Conservation (phyloP, 371 early-diverging fungal species). For the Mucor circinelloides region DNA sequence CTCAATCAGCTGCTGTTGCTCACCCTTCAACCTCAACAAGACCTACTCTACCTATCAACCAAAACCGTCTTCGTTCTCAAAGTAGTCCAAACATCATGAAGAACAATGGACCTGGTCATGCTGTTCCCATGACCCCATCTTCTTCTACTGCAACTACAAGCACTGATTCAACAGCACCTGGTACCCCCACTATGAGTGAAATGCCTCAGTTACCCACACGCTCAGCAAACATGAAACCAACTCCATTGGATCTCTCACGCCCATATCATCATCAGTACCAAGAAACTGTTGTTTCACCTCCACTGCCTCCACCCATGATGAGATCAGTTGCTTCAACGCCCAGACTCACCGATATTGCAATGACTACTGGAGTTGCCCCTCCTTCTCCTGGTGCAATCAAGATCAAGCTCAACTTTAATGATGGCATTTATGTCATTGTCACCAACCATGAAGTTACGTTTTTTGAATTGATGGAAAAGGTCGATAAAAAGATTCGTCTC, state of each 20-base stretch:
- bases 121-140: background rate
- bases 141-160: background rate
- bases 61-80: constrained; percentile 62
- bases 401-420: constrained; percentile 82
- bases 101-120: constrained; percentile 3
- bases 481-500: constrained; percentile 85
- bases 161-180: background rate
- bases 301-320: constrained; percentile 19
- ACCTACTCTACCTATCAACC: constrained; percentile 23
- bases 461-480: constrained; percentile 72
- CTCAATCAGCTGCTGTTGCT: constrained; percentile 40
- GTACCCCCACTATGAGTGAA: background rate
- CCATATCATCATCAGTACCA: constrained; percentile 5
- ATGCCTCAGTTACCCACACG: constrained; percentile 9
- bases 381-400: constrained; percentile 53
- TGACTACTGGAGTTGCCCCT: constrained; percentile 16
- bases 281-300: background rate
- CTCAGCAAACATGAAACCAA: background rate
- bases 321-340: constrained; percentile 39
- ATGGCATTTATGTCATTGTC: constrained; percentile 84
- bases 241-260: constrained; percentile 26
- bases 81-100: constrained; percentile 70
- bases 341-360: constrained; percentile 15
- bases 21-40: background rate
- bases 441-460: constrained; percentile 72